Percentiles rank a stretch among this genome's conserved stretches.
phyloP scores from a whole-genome alignment of 495 filamentous ascomycete species.

The Xylaria telfairii region DNA sequence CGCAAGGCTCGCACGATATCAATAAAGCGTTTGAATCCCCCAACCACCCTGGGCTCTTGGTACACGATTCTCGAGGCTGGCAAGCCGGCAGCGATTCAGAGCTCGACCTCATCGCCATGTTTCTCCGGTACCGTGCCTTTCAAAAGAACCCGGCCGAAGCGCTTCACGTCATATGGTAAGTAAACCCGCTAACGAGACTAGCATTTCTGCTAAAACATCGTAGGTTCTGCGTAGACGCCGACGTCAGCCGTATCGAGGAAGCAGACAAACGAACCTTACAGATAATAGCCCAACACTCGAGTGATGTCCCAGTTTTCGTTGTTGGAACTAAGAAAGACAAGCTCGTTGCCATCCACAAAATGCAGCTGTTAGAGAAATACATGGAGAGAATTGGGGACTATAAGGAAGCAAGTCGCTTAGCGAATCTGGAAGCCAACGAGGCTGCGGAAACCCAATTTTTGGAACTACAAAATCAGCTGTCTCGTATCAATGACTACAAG shows the following conservation, averaged over 20 bases:
- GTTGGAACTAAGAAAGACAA: conserved; percentile 14
- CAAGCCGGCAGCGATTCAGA: conserved; percentile 11
- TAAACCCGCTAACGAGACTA: too few relatives aligned
- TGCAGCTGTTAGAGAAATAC: background rate
- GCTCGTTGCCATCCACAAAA: background rate
- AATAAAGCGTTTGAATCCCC: conserved; percentile 1
- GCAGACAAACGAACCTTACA: conserved; percentile 9
- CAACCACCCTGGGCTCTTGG: conserved; percentile 2
- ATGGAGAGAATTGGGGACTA: conserved; percentile 7
- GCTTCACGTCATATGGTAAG: conserved; percentile 14
- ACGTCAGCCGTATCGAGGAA: conserved; percentile 15
- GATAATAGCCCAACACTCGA: conserved; percentile 6
- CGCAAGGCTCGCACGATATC: conserved; percentile 8
- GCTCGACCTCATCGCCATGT: conserved; percentile 7
- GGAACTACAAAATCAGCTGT: background rate
- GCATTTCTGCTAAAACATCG: background rate
- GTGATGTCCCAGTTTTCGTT: conserved; percentile 9
- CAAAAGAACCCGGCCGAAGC: conserved; percentile 16
- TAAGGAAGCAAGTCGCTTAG: conserved; percentile 7
- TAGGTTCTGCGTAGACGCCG: conserved; percentile 8
- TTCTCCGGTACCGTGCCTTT: conserved; percentile 4
- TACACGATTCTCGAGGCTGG: conserved; percentile 8
- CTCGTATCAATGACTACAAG: background rate
- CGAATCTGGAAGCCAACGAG: conserved; percentile 3
- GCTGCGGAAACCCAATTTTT: background rate